Conservation (phyloP, 2,329 filamentous ascomycete species). For the Intubia oerlemansii region DNA sequence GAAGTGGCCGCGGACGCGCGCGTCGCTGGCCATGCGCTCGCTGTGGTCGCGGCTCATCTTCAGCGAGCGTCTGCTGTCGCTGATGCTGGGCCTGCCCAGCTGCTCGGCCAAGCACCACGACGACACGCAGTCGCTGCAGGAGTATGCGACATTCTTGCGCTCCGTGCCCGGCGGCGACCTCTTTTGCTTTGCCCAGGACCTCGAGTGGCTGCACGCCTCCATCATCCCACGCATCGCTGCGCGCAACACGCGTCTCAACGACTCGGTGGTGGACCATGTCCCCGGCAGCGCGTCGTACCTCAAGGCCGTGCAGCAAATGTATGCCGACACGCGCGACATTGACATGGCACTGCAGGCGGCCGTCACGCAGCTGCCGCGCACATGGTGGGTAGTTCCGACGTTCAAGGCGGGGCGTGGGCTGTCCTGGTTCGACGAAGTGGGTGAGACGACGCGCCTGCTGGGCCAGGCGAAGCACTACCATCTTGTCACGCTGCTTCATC, state of each 20-base stretch:
- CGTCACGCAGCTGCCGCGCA: slow-evolving; percentile 12
- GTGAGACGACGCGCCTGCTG: slow-evolving; percentile 11
- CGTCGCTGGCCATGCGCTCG: slow-evolving; percentile 12
- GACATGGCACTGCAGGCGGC: slow-evolving; percentile 14
- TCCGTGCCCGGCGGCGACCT: slow-evolving; percentile 9
- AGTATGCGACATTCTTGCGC: not conserved
- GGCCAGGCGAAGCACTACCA: slow-evolving; percentile 20
- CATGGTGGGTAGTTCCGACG: no score
- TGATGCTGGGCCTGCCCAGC: slow-evolving; percentile 22
- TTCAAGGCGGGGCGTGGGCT: no score
- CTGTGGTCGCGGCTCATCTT: slow-evolving; percentile 22
- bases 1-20: slow-evolving; percentile 7
- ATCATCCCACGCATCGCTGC: slow-evolving; percentile 17
- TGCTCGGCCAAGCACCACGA: slow-evolving; percentile 9
- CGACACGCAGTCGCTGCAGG: no score
- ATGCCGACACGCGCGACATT: slow-evolving; percentile 12
- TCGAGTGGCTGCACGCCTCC: slow-evolving; percentile 14
- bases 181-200: slow-evolving; percentile 7
- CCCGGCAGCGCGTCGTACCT: not conserved
- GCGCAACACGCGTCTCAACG: slow-evolving; percentile 12
- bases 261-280: slow-evolving; percentile 1
- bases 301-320: slow-evolving; percentile 7
- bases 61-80: slow-evolving; percentile 21
- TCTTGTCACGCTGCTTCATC: slow-evolving; percentile 26
- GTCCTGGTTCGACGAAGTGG: no score